phyloP scores from a whole-genome alignment of 768 basidiomycete genomes.

The Daedaleopsis nitida region DNA sequence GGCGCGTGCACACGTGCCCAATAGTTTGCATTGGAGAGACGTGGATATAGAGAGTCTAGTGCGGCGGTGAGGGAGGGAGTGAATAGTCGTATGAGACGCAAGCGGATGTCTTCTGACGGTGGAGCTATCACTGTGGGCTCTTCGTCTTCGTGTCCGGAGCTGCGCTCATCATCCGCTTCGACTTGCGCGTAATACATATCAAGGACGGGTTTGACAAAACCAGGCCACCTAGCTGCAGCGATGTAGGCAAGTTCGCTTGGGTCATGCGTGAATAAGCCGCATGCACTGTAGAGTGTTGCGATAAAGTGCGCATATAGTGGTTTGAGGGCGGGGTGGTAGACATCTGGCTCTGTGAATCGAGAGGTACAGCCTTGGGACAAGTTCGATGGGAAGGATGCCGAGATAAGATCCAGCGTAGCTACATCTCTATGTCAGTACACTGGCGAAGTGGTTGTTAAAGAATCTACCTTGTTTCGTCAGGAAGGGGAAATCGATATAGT shows the following conservation, averaged over 20 bases:
- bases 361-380: slow-evolving; percentile 6
- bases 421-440: not conserved
- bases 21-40: slow-evolving; percentile 60
- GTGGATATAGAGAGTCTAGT: slow-evolving; percentile 68
- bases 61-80: slow-evolving; percentile 62
- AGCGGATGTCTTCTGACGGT: slow-evolving; percentile 59
- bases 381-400: slow-evolving; percentile 38
- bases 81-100: slow-evolving; percentile 67
- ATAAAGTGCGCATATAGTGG: slow-evolving; percentile 68
- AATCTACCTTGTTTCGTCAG: slow-evolving; percentile 56
- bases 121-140: slow-evolving; percentile 29
- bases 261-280: slow-evolving; percentile 66
- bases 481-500: slow-evolving; percentile 57
- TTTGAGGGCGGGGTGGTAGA: slow-evolving; percentile 57
- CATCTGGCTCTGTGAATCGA: slow-evolving; percentile 21
- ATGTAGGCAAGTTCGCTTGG: slow-evolving; percentile 74
- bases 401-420: slow-evolving; percentile 42
- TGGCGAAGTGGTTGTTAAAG: not conserved
- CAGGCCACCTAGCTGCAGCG: slow-evolving; percentile 79
- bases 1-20: slow-evolving; percentile 62
- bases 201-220: slow-evolving; percentile 70
- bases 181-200: slow-evolving; percentile 35
- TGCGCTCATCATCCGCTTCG: slow-evolving; percentile 23
- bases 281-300: slow-evolving; percentile 57
- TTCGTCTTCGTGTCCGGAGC: slow-evolving; percentile 12